Conservation (phyloP, 2,329 filamentous ascomycete genomes). For the Ophiosphaerella korrae region DNA sequence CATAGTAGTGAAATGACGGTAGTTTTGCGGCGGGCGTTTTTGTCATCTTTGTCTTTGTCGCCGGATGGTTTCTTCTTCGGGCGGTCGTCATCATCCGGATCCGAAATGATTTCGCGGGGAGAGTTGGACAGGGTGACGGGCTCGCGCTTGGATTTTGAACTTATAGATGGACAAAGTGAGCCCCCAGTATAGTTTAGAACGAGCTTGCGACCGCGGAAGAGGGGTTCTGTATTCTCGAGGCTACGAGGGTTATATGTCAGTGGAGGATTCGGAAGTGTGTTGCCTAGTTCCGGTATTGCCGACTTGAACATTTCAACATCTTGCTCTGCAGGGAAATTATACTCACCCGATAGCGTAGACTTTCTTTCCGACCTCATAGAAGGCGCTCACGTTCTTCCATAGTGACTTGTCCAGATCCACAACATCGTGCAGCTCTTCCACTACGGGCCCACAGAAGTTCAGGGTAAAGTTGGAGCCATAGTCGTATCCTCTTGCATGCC, state of each 20-base stretch:
- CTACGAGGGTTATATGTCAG: slow-evolving; percentile 45
- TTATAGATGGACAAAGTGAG: slow-evolving; percentile 50
- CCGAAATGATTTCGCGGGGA: slow-evolving; percentile 47
- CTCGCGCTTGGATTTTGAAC: slow-evolving; percentile 29
- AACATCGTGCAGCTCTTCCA: slow-evolving; percentile 67
- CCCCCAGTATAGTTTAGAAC: slow-evolving; percentile 58
- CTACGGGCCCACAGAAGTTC: slow-evolving; percentile 80
- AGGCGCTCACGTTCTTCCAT: slow-evolving; percentile 79
- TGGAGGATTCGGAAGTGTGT: background rate
- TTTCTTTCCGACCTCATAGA: slow-evolving; percentile 69
- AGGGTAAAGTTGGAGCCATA: slow-evolving; percentile 82
- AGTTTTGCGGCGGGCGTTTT: slow-evolving; percentile 68
- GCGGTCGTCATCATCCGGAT: slow-evolving; percentile 44
- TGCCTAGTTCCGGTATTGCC: slow-evolving; percentile 4
- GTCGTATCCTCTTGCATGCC: slow-evolving; percentile 73
- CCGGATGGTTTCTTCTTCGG: slow-evolving; percentile 44
- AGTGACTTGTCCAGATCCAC: slow-evolving; percentile 65
- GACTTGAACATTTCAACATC: background rate
- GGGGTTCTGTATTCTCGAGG: slow-evolving; percentile 58
- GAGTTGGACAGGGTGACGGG: slow-evolving; percentile 29
- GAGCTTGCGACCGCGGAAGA: slow-evolving; percentile 69
- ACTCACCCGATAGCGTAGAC: slow-evolving; percentile 76
- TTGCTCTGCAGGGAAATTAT: background rate
- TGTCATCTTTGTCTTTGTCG: slow-evolving; percentile 50
- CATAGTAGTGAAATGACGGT: slow-evolving; percentile 92